A percentile compares a stretch with the other conserved stretches of the same genome.
Conservation (phyloP, 1,284 basidiomycete species). For the Boletus semigastroideus region DNA sequence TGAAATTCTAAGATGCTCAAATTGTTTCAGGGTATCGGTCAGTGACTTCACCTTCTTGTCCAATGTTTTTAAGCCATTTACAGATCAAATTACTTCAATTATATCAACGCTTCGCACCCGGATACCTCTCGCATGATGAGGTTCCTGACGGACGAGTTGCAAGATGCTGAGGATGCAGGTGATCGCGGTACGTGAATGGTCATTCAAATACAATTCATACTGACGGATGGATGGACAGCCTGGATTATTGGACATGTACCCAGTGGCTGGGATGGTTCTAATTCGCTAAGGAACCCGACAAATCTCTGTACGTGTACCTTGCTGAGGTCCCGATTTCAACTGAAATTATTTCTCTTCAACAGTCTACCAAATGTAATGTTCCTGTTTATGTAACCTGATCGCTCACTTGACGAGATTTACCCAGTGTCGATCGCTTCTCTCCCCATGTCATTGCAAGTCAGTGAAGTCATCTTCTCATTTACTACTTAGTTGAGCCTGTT, state of each 20-base stretch:
- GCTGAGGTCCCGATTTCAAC: background rate
- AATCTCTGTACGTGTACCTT: conserved; percentile 56
- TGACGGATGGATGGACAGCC: conserved; percentile 40
- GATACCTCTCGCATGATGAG: conserved; percentile 76
- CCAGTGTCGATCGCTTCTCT: conserved; percentile 76
- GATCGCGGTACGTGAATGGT: conserved; percentile 51
- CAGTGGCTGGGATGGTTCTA: conserved; percentile 74
- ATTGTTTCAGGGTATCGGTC: conserved; percentile 22
- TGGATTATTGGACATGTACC: conserved; percentile 83
- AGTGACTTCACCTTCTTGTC: conserved; percentile 1
- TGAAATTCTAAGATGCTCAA: too few relatives aligned
- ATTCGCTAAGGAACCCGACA: conserved; percentile 61
- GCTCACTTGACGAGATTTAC: conserved; percentile 2
- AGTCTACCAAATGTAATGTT: conserved; percentile 72
- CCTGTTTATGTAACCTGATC: background rate
- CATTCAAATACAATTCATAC: background rate
- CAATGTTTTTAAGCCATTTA: conserved; percentile 2
- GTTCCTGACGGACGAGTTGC: conserved; percentile 80
- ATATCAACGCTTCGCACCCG: conserved; percentile 69
- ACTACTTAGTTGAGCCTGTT: conserved; percentile 5
- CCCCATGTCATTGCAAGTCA: conserved; percentile 76
- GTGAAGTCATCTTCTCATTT: conserved; percentile 25
- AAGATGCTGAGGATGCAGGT: conserved; percentile 69
- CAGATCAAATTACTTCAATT: conserved; percentile 73
- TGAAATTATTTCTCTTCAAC: conserved; percentile 1